Evolutionary conservation across 140 eudicot genomes (phyloP), one percentile per base, ranked within the genome.

Genomic region (Stevia rebaudiana): DNA sequence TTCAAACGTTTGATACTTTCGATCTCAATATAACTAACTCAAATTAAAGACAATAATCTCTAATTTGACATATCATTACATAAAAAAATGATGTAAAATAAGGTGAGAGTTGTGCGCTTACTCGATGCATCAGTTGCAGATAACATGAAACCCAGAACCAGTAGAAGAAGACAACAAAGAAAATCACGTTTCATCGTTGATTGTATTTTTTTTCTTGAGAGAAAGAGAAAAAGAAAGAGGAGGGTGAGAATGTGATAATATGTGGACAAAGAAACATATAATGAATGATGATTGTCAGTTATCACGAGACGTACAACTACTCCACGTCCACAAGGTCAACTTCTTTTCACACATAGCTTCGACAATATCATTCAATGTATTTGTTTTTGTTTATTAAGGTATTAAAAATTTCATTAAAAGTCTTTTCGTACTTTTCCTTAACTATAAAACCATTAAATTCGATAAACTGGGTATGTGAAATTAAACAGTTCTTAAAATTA

Each of bases 61-160:
- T 1, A 25, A 17, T 25, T 39, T 5, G 37, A 12, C 19, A 17
- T 22, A 1, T 12, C 24, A 47, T 8, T 28, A 25, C 30, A 2
- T 44, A 30, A 1, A 39, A 1, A 35, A 21, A 21, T 18, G 53
- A 69, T 33, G 4, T 11, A 33, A 41, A 41, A 39, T 6, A 41
- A 68, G 44, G 22, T 25, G 44, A 61, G 28, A 11, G 17, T 2
- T 46, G n/a, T n/a, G n/a, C n/a, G 37, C 79, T 74, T 74, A 74
- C 79, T 74, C 58, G 79, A 67, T 74, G 69, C 63, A 56, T 56
- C 63, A 58, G 48, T 48, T 47, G 79, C 28, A 58, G 56, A 36
- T 36, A 48, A 48, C 57, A 57, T 67, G 49, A 74, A 57, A 2
- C 54, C 57, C 40, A 74, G 54, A 58, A 67, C 24, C 47, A 74